Conservation (phyloP, 2,329 filamentous ascomycete genomes). For the Paraconiothyrium brasiliense region DNA sequence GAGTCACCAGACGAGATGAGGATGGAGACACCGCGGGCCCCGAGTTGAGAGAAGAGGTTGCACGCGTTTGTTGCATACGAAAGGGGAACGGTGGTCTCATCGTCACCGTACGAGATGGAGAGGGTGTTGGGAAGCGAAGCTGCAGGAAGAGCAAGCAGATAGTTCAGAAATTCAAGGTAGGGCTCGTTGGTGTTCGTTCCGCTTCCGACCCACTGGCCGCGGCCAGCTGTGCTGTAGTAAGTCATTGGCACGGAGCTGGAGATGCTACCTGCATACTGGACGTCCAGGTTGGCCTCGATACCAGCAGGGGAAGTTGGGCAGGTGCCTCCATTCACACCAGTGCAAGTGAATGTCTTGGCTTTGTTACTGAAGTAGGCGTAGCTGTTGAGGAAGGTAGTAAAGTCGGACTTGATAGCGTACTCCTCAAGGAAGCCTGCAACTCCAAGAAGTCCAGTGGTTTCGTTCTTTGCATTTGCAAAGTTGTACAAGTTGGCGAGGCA, state of each 20-base stretch:
- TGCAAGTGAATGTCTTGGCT: slow-evolving; percentile 27
- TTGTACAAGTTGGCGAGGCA: slow-evolving; percentile 35
- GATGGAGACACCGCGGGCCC: slow-evolving; percentile 69
- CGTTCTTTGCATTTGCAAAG: slow-evolving; percentile 25
- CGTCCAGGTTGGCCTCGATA: slow-evolving; percentile 31
- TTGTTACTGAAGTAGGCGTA: slow-evolving; percentile 30
- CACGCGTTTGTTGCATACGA: slow-evolving; percentile 69
- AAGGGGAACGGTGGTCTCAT: slow-evolving; percentile 68
- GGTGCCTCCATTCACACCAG: slow-evolving; percentile 27
- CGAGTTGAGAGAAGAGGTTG: slow-evolving; percentile 68
- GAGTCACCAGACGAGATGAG: slow-evolving; percentile 65
- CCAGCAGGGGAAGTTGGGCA: slow-evolving; percentile 27
- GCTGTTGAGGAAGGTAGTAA: slow-evolving; percentile 31
- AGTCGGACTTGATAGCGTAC: slow-evolving; percentile 32
- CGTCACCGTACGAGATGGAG: slow-evolving; percentile 72
- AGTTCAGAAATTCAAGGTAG: slow-evolving; percentile 68
- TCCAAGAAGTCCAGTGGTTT: slow-evolving; percentile 27
- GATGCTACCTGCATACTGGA: slow-evolving; percentile 31
- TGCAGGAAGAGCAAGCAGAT: slow-evolving; percentile 62
- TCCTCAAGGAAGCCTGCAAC: slow-evolving; percentile 36
- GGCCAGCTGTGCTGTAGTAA: slow-evolving; percentile 66
- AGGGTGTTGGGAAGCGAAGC: slow-evolving; percentile 68
- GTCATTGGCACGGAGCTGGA: slow-evolving; percentile 50
- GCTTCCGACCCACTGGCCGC: slow-evolving; percentile 55
- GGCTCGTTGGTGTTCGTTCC: slow-evolving; percentile 68